phyloP scores from a whole-genome alignment of 2,329 filamentous ascomycete genomes.

The Claviceps humidiphila region DNA sequence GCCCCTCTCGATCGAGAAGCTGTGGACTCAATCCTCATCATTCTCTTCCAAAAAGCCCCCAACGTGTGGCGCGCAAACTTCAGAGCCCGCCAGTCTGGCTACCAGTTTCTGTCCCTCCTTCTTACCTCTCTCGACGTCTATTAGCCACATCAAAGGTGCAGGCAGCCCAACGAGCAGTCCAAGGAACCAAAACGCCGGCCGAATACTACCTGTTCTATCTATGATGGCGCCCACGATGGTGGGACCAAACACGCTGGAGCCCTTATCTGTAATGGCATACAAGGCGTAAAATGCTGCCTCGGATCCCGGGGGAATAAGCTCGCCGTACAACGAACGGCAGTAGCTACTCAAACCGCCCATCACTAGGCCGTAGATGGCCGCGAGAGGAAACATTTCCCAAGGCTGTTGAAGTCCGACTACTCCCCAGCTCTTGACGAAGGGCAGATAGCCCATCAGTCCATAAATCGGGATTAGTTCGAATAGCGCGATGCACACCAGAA shows the following conservation, averaged over 20 bases:
- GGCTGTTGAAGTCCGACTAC: slow-evolving; percentile 78
- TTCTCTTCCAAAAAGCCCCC: neutral
- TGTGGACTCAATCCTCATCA: slow-evolving; percentile 12
- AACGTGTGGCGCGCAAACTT: slow-evolving; percentile 13
- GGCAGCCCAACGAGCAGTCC: slow-evolving; percentile 74
- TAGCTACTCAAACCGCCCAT: slow-evolving; percentile 87
- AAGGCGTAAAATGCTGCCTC: slow-evolving; percentile 94
- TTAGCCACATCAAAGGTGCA: slow-evolving; percentile 69
- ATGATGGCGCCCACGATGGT: slow-evolving; percentile 90
- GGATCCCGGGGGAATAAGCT: slow-evolving; percentile 84
- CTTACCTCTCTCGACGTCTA: slow-evolving; percentile 72
- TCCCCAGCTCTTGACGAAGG: slow-evolving; percentile 60
- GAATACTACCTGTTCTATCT: slow-evolving; percentile 66
- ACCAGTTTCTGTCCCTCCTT: slow-evolving; percentile 53
- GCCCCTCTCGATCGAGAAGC: neutral
- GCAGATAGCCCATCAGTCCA: slow-evolving; percentile 76
- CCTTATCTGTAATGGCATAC: slow-evolving; percentile 96
- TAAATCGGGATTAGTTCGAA: slow-evolving; percentile 92
- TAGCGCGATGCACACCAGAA: slow-evolving; percentile 77
- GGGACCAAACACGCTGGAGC: slow-evolving; percentile 84
- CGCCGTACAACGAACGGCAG: slow-evolving; percentile 82
- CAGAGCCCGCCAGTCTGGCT: slow-evolving; percentile 42
- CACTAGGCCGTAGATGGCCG: slow-evolving; percentile 83
- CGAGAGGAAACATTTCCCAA: slow-evolving; percentile 94
- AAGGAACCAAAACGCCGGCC: slow-evolving; percentile 85